Percentiles rank a stretch among this genome's conserved stretches.
These are phyloP conservation scores for Monosporascus sp. DNA, from an alignment of 2,329 filamentous ascomycete species.

Conservation along the genomic window DNA sequence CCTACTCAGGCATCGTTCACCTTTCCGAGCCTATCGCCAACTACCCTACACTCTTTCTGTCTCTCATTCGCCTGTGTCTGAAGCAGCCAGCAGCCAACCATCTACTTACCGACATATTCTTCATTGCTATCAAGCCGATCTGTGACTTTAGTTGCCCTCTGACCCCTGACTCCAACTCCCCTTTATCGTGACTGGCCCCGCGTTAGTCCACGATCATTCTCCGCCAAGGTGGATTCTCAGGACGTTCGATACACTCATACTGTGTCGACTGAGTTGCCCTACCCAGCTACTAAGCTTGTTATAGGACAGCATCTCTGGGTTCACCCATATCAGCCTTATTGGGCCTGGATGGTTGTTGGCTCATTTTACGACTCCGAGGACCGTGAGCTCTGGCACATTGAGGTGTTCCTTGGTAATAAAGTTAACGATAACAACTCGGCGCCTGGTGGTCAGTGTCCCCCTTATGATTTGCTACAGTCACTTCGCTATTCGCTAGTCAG, in stretches of 20 bases:
- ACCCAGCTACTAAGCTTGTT: conserved; percentile 40
- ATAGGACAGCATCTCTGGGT: conserved; percentile 37
- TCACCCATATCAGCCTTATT: conserved; percentile 28
- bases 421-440: conserved; percentile 1
- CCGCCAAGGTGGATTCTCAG: conserved; percentile 22
- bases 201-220: conserved; percentile 3
- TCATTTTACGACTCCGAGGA: conserved; percentile 41
- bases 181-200: conserved; percentile 6
- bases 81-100: no score
- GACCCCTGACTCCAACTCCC: not conserved
- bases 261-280: conserved; percentile 29
- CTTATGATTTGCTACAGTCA: conserved; percentile 3
- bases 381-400: conserved; percentile 39
- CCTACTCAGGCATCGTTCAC: no score
- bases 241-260: not conserved
- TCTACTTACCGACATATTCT: no score
- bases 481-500: not conserved
- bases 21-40: no score
- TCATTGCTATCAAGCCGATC: no score
- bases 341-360: conserved; percentile 43
- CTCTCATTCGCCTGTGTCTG: no score
- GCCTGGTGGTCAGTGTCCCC: conserved; percentile 2
- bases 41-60: no score
- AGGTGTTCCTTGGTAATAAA: conserved; percentile 33
- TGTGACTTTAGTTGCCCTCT: no score